Percentiles rank a stretch among this genome's conserved stretches.
Conservation (phyloP, 108 stramenopile species). For the Skeletonema grethae region DNA sequence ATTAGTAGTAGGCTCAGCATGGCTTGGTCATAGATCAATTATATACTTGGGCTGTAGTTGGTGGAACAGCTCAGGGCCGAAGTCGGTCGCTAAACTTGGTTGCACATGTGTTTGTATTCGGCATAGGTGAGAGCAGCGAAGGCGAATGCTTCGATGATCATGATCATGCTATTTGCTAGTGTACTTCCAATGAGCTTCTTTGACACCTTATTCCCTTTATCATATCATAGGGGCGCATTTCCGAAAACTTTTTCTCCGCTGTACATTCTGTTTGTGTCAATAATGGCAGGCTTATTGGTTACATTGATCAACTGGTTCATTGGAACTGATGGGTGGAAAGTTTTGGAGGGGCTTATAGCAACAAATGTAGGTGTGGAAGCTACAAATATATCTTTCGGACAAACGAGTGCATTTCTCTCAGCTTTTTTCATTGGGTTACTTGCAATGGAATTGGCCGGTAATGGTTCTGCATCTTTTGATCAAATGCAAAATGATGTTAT, state of each 20-base stretch:
- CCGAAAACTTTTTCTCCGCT: conserved; percentile 23
- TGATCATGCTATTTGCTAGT: too few species aligned
- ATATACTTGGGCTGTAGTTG: conserved; percentile 59
- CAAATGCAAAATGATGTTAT: conserved; percentile 69
- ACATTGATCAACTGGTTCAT: background rate
- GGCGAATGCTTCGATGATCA: too few species aligned
- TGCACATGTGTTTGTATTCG: conserved; percentile 62
- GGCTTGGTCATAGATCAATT: conserved; percentile 60
- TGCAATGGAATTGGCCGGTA: conserved; percentile 31
- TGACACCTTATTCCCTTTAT: too few species aligned
- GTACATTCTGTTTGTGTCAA: conserved; percentile 13
- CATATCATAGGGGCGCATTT: conserved; percentile 50
- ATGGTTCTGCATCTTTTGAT: conserved; percentile 48
- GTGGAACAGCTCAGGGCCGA: conserved; percentile 71
- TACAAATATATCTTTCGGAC: background rate
- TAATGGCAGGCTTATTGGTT: conserved; percentile 12
- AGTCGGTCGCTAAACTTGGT: conserved; percentile 48
- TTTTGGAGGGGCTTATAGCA: conserved; percentile 9
- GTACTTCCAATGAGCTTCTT: too few species aligned
- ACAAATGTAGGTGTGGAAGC: conserved; percentile 1
- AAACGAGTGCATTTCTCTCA: conserved; percentile 7
- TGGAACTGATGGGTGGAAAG: background rate
- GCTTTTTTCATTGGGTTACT: conserved; percentile 10
- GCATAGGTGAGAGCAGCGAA: conserved; percentile 17
- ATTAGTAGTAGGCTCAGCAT: conserved; percentile 70